Conservation (phyloP, 2,329 filamentous ascomycete genomes). For the Decorospora gaudefroyi region DNA sequence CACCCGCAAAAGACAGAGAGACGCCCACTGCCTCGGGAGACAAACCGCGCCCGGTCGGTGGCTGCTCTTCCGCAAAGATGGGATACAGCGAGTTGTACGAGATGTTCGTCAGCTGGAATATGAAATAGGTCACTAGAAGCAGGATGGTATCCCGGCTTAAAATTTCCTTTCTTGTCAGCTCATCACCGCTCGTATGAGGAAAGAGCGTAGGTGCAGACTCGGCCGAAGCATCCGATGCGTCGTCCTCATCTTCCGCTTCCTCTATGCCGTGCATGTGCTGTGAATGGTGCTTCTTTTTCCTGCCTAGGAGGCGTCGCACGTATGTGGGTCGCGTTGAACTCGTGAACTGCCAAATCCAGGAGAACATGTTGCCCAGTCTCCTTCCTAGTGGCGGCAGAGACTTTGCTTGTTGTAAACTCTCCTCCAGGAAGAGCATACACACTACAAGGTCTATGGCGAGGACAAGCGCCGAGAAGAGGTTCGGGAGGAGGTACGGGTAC, state of each 20-base stretch:
- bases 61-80: constrained; percentile 78
- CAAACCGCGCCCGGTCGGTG: constrained; percentile 77
- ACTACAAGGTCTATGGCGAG: constrained; percentile 73
- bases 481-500: constrained; percentile 85
- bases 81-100: constrained; percentile 95
- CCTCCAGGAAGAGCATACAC: constrained; percentile 79
- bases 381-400: constrained; percentile 64
- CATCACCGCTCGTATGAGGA: constrained; percentile 47
- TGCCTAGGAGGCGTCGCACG: constrained; percentile 50
- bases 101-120: constrained; percentile 93
- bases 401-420: constrained; percentile 74
- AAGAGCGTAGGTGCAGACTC: constrained; percentile 48
- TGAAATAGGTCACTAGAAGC: constrained; percentile 81
- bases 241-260: constrained; percentile 52
- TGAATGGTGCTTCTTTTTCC: constrained; percentile 34
- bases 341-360: constrained; percentile 72
- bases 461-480: constrained; percentile 74
- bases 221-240: constrained; percentile 44
- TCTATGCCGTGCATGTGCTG: constrained; percentile 44
- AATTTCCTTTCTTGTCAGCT: constrained; percentile 62
- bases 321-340: constrained; percentile 64
- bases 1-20: constrained; percentile 79
- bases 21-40: constrained; percentile 81
- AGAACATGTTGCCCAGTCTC: constrained; percentile 64
- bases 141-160: constrained; percentile 81